Evolutionary conservation across 331 rosid species (phyloP), one percentile per base, ranked within the genome.

Genomic region (Prunus yedoensis): DNA sequence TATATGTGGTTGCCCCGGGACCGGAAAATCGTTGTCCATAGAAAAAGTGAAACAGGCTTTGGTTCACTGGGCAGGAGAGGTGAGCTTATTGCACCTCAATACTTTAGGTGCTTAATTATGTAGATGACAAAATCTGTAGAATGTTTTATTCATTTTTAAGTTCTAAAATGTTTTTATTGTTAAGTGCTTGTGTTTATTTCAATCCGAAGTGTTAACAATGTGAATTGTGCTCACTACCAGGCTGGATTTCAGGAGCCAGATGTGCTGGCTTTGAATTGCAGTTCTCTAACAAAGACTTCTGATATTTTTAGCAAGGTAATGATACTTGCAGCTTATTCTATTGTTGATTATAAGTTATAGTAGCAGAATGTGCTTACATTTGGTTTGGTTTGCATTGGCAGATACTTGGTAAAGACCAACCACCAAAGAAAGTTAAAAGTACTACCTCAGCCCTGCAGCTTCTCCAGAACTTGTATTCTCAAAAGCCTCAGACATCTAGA

Each of bases 1-100:
- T 53, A 82, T 92, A 0, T 92, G 99, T 21, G 99, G 99, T 23
- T 90, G 96, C 63, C 98, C 98, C 0, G 99, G 99, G 58, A 92
- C 99, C 0, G 98, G 98, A 12, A 95, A 95, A 74, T 88, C 99
- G 0, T 75, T 92, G 47, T 89, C 97, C 28, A 88, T 89, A 87
- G 97, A 86, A 53, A 95, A 85, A 76, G 89, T 95, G 71, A 90
- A 89, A 73, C 79, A 61, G 30, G 61, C n/a, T 61, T 74, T 95
- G 67, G 81, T 80, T 59, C 79, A 84, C 49, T 95, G 99, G 99
- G 88, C 87, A 17, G 62, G 13, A 9, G 85, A 92, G 94, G 99
- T 85, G 64, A 38, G 78, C 20, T 68, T 21, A 13, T 46, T 47
- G 28, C n/a, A 3, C 21, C 32, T 73, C 45, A 69, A 0, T 17